Base-by-base conservation (phyloP, 148 eudicot genomes). In the Nepenthes mirabilis region DNA sequence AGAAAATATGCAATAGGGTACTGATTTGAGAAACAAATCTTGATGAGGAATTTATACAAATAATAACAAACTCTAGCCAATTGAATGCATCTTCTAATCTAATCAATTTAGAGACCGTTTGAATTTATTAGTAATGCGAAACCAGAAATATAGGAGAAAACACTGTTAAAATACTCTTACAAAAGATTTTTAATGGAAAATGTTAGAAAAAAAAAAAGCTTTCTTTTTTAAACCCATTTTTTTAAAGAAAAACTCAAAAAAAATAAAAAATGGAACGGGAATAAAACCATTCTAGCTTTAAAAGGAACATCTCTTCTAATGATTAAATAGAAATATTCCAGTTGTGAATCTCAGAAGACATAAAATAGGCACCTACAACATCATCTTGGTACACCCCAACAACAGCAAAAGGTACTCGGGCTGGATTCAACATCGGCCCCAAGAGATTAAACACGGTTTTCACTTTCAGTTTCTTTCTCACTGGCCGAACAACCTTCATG, bases 381-480 rank as follows among this genome's bases (percentile, higher is more conserved):
- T 90, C 95, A 77, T 94, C 95, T 50, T 77, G 74, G 72, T 79
- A 94, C 14, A 89, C 99, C 40, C 99, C 99, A 73, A 94, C 99
- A 61, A 94, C 99, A 35, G 95, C 97, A 75, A 65, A 94, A 49
- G 95, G 86, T 33, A 84, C 99, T 67, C 86, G 71, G 34, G 97
- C 99, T 14, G 99, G 99, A 75, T 94, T 94, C 63, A 94, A 70
- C 97, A 94, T 79, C 14, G 99, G 99, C 32, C 99, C 99, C 65
- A 94, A 72, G 52, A 89, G 86, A 63, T 94, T 94, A 55, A 94
- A 94, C 59, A 94, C 93, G 5, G 99, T 94, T 77, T 87, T 94
- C 54, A 89, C 86, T 72, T 77, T 80, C 23, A 94, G 78, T 79
- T 86, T 80, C 70, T 84, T 89, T 70, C 99, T 81, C 55, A 94